Base-by-base conservation (phyloP, 192 early-diverging fungal genomes). In the Dimargaris xerosporica region DNA sequence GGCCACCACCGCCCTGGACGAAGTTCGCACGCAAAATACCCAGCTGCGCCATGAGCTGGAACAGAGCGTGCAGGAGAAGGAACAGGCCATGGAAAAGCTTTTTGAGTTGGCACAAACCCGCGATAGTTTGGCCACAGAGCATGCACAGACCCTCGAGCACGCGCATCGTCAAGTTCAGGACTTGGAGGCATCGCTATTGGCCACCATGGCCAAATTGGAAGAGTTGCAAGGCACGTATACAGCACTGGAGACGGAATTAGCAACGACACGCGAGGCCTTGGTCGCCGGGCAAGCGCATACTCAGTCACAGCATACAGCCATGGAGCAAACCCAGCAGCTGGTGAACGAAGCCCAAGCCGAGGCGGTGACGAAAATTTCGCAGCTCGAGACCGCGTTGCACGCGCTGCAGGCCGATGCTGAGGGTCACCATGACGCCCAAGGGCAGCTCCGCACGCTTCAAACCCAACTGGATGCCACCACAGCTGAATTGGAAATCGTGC, bases 101-200 rank as follows among this genome's bases (percentile, higher is more conserved):
- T 63, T 62, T 13, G 69, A 64, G 12, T 69, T 67, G 28, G 67
- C 70, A 45, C 66, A 65, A 62, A 69, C 71, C 54, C 67, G 68
- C 64, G 55, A 60, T 19, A 71, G 71, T 54, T 63, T 76, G 62
- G 62, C 71, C n/a, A 68, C 71, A 11, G 71, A 76, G 60, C 71
- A 76, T 47, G 71, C 75, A 5, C 70, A 69, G 62, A 71, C 73
- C 44, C 52, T 76, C 16, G 75, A 76, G 39, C 46, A 71, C 34
- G 34, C 34, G 3, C 34, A 7, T 7, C 34, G 7, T 39, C 34
- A 39, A 39, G 34, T 39, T 7, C 34, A 39, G 75, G 75, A 76
- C 65, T 55, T 73, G 44, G 70, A 73, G 30, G 62, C 75, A 4
- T 62, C 58, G 19, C 59, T 62, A 11, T 67, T 71, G 55, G 68